A percentile compares a stretch with the other conserved stretches of the same genome.
Conservation (phyloP, 441 rosid species). For the Syzygium syzygioides region DNA sequence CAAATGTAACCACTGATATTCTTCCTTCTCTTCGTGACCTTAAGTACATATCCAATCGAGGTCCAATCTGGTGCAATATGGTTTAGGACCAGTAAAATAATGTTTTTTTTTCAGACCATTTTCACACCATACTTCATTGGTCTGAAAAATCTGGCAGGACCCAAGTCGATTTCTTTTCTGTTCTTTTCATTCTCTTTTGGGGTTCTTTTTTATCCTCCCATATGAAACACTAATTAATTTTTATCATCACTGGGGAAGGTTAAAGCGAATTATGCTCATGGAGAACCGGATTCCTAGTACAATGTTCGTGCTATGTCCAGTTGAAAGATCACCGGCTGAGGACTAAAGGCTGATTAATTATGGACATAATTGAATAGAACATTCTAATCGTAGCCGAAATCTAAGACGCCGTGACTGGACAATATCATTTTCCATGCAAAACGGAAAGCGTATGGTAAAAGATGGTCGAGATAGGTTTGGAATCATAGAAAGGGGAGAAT, state of each 20-base stretch:
- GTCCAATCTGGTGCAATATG: background rate
- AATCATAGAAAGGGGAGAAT: background rate
- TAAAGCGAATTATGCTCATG: background rate
- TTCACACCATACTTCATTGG: background rate
- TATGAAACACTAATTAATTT: background rate
- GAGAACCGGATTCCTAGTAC: background rate
- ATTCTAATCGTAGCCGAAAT: background rate
- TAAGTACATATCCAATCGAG: background rate
- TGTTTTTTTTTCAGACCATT: background rate
- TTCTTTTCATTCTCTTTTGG: background rate
- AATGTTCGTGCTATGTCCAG: background rate
- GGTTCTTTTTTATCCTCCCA: background rate
- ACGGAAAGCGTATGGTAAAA: background rate
- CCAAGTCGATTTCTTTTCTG: background rate
- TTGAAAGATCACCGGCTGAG: background rate
- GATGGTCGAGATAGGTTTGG: background rate
- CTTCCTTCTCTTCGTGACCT: background rate
- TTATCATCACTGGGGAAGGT: background rate
- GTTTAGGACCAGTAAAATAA: background rate
- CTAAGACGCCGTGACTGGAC: background rate
- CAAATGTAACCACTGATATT: background rate
- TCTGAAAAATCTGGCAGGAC: background rate
- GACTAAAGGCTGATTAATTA: background rate
- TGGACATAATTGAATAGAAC: background rate
- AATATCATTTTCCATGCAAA: background rate